A percentile compares a stretch with the other conserved stretches of the same genome.
Conservation (phyloP, 2,329 filamentous ascomycete species). For the Phoma sp. region DNA sequence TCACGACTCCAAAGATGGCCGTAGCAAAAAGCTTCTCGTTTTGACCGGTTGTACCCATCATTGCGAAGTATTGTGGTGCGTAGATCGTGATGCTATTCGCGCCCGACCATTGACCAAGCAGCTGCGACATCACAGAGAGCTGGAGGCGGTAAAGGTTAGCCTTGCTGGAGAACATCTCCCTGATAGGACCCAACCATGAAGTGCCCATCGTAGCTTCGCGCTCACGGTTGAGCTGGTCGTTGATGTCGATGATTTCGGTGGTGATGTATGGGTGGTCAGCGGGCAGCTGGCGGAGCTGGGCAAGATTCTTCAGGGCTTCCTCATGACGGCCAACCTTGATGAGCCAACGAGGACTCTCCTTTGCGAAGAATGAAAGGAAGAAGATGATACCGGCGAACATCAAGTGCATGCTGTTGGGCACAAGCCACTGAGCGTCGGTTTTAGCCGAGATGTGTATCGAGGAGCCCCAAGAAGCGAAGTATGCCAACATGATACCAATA, state of each 20-base stretch:
- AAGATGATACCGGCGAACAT: constrained; percentile 79
- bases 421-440: constrained; percentile 60
- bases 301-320: constrained; percentile 64
- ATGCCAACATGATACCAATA: constrained; percentile 76
- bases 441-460: constrained; percentile 59
- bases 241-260: constrained; percentile 70
- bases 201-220: constrained; percentile 73
- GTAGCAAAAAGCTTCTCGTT: constrained; percentile 76
- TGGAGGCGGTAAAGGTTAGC: constrained; percentile 78
- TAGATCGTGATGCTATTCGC: constrained; percentile 80
- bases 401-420: constrained; percentile 77
- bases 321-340: constrained; percentile 70
- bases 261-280: constrained; percentile 67
- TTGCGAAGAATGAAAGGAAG: constrained; percentile 71
- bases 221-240: constrained; percentile 71
- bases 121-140: constrained; percentile 71
- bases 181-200: constrained; percentile 69
- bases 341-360: constrained; percentile 75
- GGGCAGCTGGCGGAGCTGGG: constrained; percentile 66
- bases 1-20: constrained; percentile 72
- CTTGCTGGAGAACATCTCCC: constrained; percentile 72
- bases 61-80: constrained; percentile 74
- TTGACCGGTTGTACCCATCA: constrained; percentile 73
- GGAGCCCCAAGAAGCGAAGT: constrained; percentile 71
- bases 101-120: constrained; percentile 77